Evolutionary conservation across 257 asterid genomes (phyloP).

Genomic region (Marsdenia floribunda): DNA sequence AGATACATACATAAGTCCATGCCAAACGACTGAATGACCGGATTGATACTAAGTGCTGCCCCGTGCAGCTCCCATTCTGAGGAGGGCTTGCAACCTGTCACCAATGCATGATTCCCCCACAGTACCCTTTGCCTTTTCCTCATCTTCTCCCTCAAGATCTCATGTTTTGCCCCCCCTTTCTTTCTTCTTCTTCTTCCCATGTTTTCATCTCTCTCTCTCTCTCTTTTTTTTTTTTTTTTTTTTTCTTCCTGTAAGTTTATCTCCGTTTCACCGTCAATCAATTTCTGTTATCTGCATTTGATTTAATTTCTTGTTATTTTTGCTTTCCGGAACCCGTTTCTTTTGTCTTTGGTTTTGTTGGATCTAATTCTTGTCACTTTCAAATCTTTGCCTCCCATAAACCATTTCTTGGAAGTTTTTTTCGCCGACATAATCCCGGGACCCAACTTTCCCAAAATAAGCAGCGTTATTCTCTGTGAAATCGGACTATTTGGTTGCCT

Average conservation of each 20-base stretch:
- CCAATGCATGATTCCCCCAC: slow-evolving; percentile 19
- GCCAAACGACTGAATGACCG: too few relatives aligned
- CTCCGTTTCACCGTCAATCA: background rate
- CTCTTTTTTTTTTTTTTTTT: too few relatives aligned
- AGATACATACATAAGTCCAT: too few relatives aligned
- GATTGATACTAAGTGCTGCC: background rate
- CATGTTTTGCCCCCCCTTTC: too few relatives aligned
- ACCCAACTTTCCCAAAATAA: background rate
- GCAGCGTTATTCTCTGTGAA: background rate
- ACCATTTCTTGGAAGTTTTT: background rate
- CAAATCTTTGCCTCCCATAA: background rate
- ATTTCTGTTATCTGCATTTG: background rate
- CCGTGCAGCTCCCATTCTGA: slow-evolving; percentile 9
- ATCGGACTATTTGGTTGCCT: background rate
- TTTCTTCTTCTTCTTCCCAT: background rate
- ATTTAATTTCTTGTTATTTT: background rate
- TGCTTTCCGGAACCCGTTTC: background rate
- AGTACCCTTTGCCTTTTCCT: background rate
- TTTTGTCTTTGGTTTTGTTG: background rate
- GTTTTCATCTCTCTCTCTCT: too few relatives aligned
- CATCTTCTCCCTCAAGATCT: background rate
- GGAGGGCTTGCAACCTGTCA: slow-evolving; percentile 15
- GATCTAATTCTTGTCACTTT: slow-evolving; percentile 5
- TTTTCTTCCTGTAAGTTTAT: background rate
- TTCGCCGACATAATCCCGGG: background rate